Percentiles rank a stretch among this genome's conserved stretches.
These are phyloP conservation scores for Kluyveromyces lactis DNA, from an alignment of 805 yeast species.

Conservation along the genomic window DNA sequence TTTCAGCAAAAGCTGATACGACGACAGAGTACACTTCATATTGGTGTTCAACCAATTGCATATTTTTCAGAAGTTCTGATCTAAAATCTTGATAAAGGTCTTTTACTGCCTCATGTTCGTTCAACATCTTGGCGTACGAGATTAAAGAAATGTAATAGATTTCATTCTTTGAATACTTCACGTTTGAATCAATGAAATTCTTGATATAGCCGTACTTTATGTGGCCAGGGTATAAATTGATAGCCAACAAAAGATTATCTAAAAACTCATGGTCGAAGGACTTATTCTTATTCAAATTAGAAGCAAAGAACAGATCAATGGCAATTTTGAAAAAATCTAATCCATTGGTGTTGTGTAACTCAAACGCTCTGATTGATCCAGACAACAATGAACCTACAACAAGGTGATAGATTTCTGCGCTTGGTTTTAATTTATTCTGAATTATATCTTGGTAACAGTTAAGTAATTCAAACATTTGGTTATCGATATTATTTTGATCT, in stretches of 20 bases:
- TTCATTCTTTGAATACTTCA: conserved; percentile 21
- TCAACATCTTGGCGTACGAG: conserved; percentile 32
- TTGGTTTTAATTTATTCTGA: conserved; percentile 46
- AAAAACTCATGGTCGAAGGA: conserved; percentile 35
- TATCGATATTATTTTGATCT: conserved; percentile 47
- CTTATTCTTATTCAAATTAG: conserved; percentile 35
- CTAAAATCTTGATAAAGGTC: conserved; percentile 34
- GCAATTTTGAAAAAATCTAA: conserved; percentile 43
- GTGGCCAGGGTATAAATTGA: conserved; percentile 33
- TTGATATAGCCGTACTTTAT: conserved; percentile 28
- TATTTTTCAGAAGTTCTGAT: conserved; percentile 8
- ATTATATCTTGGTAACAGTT: conserved; percentile 64
- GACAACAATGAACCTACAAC: conserved; percentile 43
- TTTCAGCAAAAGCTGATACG: conserved; percentile 44
- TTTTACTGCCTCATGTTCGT: conserved; percentile 33
- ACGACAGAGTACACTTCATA: conserved; percentile 43
- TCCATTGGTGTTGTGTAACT: conserved; percentile 33
- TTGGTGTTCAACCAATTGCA: conserved; percentile 29
- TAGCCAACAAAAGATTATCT: conserved; percentile 40
- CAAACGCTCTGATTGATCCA: conserved; percentile 38
- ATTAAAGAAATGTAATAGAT: conserved; percentile 34
- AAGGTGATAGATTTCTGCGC: conserved; percentile 43
- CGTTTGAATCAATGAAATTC: conserved; percentile 23
- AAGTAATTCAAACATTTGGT: conserved; percentile 50
- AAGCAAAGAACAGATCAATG: conserved; percentile 37